These are phyloP conservation scores for Arthrobotrys musiformis DNA, from an alignment of 2,329 filamentous ascomycete species.

Conservation along the genomic window DNA sequence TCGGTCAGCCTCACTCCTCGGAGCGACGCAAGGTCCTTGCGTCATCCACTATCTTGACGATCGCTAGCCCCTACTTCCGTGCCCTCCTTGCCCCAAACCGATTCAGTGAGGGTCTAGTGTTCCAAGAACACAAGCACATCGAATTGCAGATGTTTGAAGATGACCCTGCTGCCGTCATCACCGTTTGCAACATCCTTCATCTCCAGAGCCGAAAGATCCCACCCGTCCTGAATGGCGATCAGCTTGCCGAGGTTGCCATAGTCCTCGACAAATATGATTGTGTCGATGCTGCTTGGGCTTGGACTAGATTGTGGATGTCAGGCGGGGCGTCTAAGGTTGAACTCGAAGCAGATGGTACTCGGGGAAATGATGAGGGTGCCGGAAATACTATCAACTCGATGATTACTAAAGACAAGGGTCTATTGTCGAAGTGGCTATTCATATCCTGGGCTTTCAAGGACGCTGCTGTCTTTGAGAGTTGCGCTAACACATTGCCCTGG, in stretches of 20 bases:
- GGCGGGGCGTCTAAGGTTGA: constrained; percentile 39
- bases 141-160: constrained; percentile 54
- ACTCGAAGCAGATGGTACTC: constrained; percentile 34
- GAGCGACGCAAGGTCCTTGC: constrained; percentile 46
- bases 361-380: constrained; percentile 11
- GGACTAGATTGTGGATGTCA: constrained; percentile 53
- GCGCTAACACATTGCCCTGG: constrained; percentile 48
- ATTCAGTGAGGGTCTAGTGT: constrained; percentile 49
- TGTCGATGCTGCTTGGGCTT: constrained; percentile 54
- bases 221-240: constrained; percentile 36
- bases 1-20: constrained; percentile 35
- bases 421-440: constrained; percentile 53
- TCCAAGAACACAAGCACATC: constrained; percentile 51
- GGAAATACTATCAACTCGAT: constrained; percentile 40
- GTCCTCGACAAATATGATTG: constrained; percentile 54
- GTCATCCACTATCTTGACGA: constrained; percentile 47
- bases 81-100: constrained; percentile 40
- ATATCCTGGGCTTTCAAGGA: constrained; percentile 55
- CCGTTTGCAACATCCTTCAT: constrained; percentile 50
- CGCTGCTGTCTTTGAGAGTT: constrained; percentile 39
- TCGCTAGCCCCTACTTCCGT: constrained; percentile 51
- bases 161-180: constrained; percentile 48
- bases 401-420: constrained; percentile 50
- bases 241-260: constrained; percentile 54
- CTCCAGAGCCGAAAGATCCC: constrained; percentile 47